Evolutionary conservation across 2,329 filamentous ascomycete species (phyloP), one percentile per base, ranked within the genome.

Genomic region (Phaeosphaeriaceae sp.): DNA sequence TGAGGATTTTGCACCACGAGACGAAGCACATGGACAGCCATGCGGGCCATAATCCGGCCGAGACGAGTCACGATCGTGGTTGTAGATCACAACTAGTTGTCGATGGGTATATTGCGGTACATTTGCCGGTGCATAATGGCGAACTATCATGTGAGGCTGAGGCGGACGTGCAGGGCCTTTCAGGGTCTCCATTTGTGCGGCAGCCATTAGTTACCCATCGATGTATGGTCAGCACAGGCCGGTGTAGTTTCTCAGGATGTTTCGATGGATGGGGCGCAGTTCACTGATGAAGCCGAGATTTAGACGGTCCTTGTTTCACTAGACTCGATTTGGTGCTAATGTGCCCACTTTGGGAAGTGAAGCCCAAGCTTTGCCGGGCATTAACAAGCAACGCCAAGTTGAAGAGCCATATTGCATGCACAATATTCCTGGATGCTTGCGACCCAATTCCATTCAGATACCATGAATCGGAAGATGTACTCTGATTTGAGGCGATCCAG

Each of bases 351-450:
- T 21, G 15, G 20, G 25, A n/a, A 13, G 31, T 27, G 17, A 27
- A 31, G 47, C 19, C 25, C 49, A 51, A 51, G 49, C 49, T 51
- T 51, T 44, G 48, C 33, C 48, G 36, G 19, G 48, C n/a, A 51
- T 21, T 25, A 20, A 24, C 49, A 51, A 51, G 49, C 49, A 51
- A 44, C 22, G 36, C 49, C 36, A 44, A 51, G 49, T 51, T n/a
- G 5, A 17, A 51, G 20, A 19, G 15, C 24, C 17, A 44, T 15
- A 36, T 44, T 42, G 25, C 19, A 11, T 44, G 31, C 31, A 36
- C 31, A 5, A 36, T 36, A 36, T 45, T 45, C 19, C 42, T 45
- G 42, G 42, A 10, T 22, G 31, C 19, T 20, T 49, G 19, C 17
- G 31, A 19, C 47, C n/a, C 41, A 22, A 27, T 3, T 42, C 19